phyloP scores from a whole-genome alignment of 352 stramenopile genomes.

The Phytophthora litchii region DNA sequence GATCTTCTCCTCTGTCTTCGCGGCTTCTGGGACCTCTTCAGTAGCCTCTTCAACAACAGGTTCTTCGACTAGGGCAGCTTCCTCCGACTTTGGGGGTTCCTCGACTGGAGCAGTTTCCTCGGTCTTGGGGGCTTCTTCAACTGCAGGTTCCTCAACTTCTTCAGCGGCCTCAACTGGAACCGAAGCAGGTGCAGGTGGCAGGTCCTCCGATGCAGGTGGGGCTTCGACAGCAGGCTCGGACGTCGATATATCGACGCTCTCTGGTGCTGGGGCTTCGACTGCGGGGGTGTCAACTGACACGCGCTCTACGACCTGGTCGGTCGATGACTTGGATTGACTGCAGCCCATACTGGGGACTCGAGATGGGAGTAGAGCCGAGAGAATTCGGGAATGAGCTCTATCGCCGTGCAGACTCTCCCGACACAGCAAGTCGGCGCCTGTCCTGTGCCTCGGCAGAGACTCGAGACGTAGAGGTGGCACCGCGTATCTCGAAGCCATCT shows the following conservation, averaged over 20 bases:
- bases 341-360: constrained; percentile 59
- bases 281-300: constrained; percentile 18
- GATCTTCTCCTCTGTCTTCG: constrained; percentile 2
- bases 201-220: constrained; percentile 9
- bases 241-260: constrained; percentile 11
- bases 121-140: constrained; percentile 3
- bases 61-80: background rate
- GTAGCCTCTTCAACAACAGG: background rate
- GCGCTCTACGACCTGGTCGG: constrained; percentile 51
- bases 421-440: constrained; percentile 20
- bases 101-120: background rate
- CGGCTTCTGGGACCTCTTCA: background rate
- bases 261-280: constrained; percentile 14
- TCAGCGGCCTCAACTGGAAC: constrained; percentile 2
- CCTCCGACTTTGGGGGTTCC: background rate
- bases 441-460: constrained; percentile 21
- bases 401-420: constrained; percentile 3
- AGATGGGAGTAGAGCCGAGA: constrained; percentile 21
- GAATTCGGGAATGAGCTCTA: constrained; percentile 36
- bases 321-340: constrained; percentile 60
- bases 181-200: constrained; percentile 17
- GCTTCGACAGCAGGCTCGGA: constrained; percentile 9
- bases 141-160: constrained; percentile 22
- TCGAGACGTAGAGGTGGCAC: constrained; percentile 16
- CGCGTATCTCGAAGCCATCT: constrained; percentile 31